Evolutionary conservation across 1,284 basidiomycete genomes (phyloP).

Genomic region (Cystobasidium slooffiae): DNA sequence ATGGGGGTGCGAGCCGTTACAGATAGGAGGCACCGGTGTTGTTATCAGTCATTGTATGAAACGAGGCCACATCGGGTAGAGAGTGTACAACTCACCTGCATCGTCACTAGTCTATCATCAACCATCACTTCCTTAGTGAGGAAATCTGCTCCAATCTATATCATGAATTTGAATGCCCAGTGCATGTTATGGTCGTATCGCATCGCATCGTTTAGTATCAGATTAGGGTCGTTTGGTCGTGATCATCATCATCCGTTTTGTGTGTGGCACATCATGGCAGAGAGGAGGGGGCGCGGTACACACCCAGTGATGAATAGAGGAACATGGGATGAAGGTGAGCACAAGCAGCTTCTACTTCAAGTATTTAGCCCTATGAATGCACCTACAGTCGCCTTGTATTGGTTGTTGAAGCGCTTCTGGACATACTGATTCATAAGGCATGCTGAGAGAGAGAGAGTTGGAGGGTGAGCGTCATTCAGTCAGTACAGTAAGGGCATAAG

Average conservation of each 20-base stretch:
- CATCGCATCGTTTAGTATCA: no score
- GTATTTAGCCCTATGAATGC: slow-evolving; percentile 53
- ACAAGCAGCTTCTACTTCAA: slow-evolving; percentile 45
- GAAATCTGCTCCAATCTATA: slow-evolving; percentile 59
- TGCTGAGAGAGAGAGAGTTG: slow-evolving; percentile 19
- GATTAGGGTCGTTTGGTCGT: no score
- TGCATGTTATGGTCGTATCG: no score
- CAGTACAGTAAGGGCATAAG: slow-evolving; percentile 29
- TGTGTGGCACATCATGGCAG: slow-evolving; percentile 61
- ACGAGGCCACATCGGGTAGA: not conserved
- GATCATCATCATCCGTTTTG: slow-evolving; percentile 55
- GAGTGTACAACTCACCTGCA: slow-evolving; percentile 21
- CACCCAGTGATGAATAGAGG: not conserved
- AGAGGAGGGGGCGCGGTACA: not conserved
- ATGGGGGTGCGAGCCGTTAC: not conserved
- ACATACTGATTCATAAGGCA: slow-evolving; percentile 99
- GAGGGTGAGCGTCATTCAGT: not conserved
- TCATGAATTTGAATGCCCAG: no score
- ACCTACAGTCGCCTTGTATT: slow-evolving; percentile 98
- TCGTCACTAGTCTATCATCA: slow-evolving; percentile 70
- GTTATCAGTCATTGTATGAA: not conserved
- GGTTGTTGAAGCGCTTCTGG: slow-evolving; percentile 99
- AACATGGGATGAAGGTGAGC: not conserved
- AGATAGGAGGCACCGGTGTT: no score
- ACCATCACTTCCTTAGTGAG: slow-evolving; percentile 99